Conservation (phyloP, 1,139 yeast species). For the Scheffersomyces illinoinensis region DNA sequence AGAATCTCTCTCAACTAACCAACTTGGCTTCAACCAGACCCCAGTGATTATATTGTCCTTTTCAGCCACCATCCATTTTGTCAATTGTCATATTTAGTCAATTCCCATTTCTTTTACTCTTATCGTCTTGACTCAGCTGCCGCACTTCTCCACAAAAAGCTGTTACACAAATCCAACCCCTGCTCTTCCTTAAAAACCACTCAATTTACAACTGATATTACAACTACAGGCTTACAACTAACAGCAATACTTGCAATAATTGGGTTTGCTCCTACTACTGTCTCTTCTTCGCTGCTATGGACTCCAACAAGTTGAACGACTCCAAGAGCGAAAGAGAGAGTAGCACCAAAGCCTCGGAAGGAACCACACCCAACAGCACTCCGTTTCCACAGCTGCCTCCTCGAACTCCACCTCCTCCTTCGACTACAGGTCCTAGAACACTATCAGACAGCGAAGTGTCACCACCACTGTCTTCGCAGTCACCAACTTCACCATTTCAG, state of each 20-base stretch:
- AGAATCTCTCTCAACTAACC: neutral
- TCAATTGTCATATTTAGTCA: too few species aligned
- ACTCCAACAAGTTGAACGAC: neutral
- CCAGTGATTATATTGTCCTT: neutral
- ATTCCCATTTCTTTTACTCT: neutral
- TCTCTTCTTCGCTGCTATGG: neutral
- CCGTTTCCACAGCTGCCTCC: conserved; percentile 2
- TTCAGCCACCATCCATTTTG: too few species aligned
- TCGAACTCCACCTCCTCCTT: conserved; percentile 1
- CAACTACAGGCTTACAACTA: neutral
- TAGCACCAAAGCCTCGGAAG: neutral
- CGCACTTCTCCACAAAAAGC: neutral
- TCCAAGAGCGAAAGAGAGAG: neutral
- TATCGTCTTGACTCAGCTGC: neutral
- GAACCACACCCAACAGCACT: neutral
- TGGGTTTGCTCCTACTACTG: neutral
- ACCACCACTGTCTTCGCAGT: neutral
- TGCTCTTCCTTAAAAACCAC: neutral
- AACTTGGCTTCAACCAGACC: neutral
- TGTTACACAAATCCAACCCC: neutral
- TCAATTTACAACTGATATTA: neutral
- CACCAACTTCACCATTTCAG: conserved; percentile 7
- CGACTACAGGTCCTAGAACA: conserved; percentile 3
- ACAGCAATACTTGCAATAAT: too few species aligned
- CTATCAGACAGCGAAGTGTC: neutral